Base-by-base conservation (phyloP, 2,329 filamentous ascomycete species). In the Helminthosporium solani region DNA sequence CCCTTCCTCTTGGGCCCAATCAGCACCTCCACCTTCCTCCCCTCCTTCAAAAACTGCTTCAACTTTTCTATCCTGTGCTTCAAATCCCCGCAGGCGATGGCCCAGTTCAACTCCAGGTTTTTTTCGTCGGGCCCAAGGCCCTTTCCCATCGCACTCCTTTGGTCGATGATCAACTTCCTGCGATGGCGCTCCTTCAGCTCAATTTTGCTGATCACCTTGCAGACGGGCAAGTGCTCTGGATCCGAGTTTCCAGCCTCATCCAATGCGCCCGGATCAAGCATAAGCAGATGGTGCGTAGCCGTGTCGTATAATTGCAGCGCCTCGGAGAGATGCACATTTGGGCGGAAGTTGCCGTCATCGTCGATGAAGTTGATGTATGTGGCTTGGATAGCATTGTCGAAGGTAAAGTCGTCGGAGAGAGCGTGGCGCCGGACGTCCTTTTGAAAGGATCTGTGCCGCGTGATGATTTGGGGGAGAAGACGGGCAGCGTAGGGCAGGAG, bases 81-180 rank as follows among this genome's bases (percentile, higher is more conserved):
- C 42, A 96, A 68, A 73, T 96, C 91, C 64, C 92, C 81, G 11
- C 70, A 64, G 50, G 84, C 84, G 61, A 95, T 95, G 27, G 86
- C 84, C 91, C 91, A 97, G 68, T 90, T 92, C 58, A 97, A 59
- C 72, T 96, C 91, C n/a, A 96, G 70, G 64, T 86, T 85, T 73
- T 96, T 96, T 14, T 70, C 64, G 54, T 75, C 33, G 11, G 53
- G 53, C 3, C 50, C 58, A 4, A 53, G 42, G 9, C 52, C 44
- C 16, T 33, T 41, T 2, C 59, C 58, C 30, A 57, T 77, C 28
- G 73, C 61, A 16, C 63, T 57, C 47, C 73, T 71, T 36, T 74
- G 73, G 42, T 66, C 72, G 54, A 64, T 49, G 2, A 68, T 74
- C 57, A 71, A 69, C 51, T 73, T 73, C 53, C 71, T 74, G 50